Percentiles rank a stretch among this genome's conserved stretches.
Conservation (phyloP, 2,329 filamentous ascomycete species). For the Fusarium sp. region DNA sequence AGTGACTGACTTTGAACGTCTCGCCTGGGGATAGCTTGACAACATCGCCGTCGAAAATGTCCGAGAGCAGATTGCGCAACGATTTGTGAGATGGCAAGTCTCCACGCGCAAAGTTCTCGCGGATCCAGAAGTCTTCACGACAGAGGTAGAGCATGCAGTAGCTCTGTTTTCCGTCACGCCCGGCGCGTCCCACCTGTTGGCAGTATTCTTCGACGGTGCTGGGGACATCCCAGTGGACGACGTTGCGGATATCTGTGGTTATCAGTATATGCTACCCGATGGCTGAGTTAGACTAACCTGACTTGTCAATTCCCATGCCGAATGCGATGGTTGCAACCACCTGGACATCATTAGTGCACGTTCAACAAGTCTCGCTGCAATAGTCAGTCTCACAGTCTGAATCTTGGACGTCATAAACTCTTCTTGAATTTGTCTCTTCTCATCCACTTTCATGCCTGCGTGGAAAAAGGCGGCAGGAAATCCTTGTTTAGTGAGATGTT, state of each 20-base stretch:
- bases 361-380: fast-evolving
- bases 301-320: slow-evolving; percentile 68
- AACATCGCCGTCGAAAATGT: slow-evolving; percentile 57
- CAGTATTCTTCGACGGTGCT: slow-evolving; percentile 65
- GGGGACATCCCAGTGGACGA: slow-evolving; percentile 62
- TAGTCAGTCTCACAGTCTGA: slow-evolving; percentile 44
- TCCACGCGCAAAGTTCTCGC: slow-evolving; percentile 67
- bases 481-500: slow-evolving; percentile 47
- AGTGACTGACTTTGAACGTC: slow-evolving; percentile 53
- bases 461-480: slow-evolving; percentile 59
- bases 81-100: slow-evolving; percentile 65
- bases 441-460: slow-evolving; percentile 57
- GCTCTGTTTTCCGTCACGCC: slow-evolving; percentile 61
- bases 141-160: slow-evolving; percentile 67
- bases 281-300: slow-evolving; percentile 27
- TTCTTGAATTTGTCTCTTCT: slow-evolving; percentile 59
- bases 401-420: slow-evolving; percentile 59
- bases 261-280: neutral
- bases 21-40: slow-evolving; percentile 23
- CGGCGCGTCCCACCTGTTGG: slow-evolving; percentile 65
- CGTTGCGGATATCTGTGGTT: slow-evolving; percentile 58
- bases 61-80: slow-evolving; percentile 57
- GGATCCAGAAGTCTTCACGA: slow-evolving; percentile 64
- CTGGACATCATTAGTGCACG: slow-evolving; percentile 10
- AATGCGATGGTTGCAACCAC: slow-evolving; percentile 64